Percentiles rank a stretch among this genome's conserved stretches.
phyloP scores from a whole-genome alignment of 164 flowering plant genomes.

The Nelumbo lutea region DNA sequence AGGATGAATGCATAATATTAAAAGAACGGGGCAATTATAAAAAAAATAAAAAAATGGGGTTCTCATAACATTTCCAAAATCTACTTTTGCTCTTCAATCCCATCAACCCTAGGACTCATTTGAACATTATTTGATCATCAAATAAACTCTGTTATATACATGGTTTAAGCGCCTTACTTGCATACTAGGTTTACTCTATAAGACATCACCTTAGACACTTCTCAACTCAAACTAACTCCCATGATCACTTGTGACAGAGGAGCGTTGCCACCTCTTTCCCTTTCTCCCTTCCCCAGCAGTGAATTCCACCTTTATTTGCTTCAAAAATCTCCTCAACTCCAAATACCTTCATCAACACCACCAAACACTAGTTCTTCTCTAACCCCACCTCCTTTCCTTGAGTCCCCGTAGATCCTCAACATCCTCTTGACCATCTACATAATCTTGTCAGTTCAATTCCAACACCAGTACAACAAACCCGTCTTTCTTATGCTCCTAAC shows the following conservation, averaged over 20 bases:
- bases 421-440: slow-evolving; percentile 8
- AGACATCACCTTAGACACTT: not conserved
- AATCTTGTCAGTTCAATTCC: slow-evolving; percentile 48
- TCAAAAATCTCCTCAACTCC: slow-evolving; percentile 34
- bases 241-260: slow-evolving; percentile 49
- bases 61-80: too few relatives aligned
- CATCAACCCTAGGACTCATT: too few relatives aligned
- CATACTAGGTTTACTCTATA: too few relatives aligned
- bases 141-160: too few relatives aligned
- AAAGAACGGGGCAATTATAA: too few relatives aligned
- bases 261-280: slow-evolving; percentile 17
- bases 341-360: slow-evolving; percentile 7
- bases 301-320: slow-evolving; percentile 75
- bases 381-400: not conserved
- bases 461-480: too few relatives aligned
- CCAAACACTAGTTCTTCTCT: slow-evolving; percentile 7
- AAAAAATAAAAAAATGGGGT: too few relatives aligned
- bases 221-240: slow-evolving; percentile 8
- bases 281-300: slow-evolving; percentile 40
- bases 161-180: too few relatives aligned
- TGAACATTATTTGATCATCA: too few relatives aligned
- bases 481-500: too few relatives aligned
- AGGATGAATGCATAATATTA: too few relatives aligned
- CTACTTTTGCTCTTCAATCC: too few relatives aligned
- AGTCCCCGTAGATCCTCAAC: slow-evolving; percentile 6